Conservation (phyloP, 495 filamentous ascomycete genomes). For the Achaetomiella virescens region DNA sequence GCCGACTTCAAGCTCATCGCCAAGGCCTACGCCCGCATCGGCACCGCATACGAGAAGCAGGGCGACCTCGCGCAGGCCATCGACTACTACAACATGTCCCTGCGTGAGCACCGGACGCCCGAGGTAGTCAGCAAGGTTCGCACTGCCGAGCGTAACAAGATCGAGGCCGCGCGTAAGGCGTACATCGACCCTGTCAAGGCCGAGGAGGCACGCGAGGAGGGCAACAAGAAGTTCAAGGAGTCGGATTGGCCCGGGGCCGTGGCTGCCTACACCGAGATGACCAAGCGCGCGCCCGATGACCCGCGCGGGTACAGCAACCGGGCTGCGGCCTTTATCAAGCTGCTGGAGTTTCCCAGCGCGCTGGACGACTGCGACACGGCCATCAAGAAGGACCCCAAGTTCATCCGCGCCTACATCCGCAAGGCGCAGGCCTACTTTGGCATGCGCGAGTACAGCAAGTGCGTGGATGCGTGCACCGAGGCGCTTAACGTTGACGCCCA, state of each 20-base stretch:
- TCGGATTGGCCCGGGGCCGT: constrained; percentile 94
- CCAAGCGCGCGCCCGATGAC: constrained; percentile 88
- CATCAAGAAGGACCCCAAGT: constrained; percentile 82
- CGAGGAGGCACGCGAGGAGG: constrained; percentile 90
- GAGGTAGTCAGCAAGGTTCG: constrained; percentile 91
- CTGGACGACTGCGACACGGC: constrained; percentile 90
- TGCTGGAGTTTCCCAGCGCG: constrained; percentile 89
- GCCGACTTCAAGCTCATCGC: constrained; percentile 97
- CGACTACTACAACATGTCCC: constrained; percentile 82
- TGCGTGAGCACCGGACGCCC: constrained; percentile 94
- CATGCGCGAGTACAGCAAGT: constrained; percentile 96
- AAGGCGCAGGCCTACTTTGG: constrained; percentile 90
- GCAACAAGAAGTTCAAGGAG: constrained; percentile 94
- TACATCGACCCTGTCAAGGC: constrained; percentile 90
- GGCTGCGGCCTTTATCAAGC: constrained; percentile 91
- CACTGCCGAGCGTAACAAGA: constrained; percentile 83
- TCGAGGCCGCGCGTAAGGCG: constrained; percentile 64
- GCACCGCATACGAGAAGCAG: constrained; percentile 81
- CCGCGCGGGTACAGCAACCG: constrained; percentile 95
- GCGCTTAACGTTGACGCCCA: constrained; percentile 68
- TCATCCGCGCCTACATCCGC: constrained; percentile 91
- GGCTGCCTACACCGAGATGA: constrained; percentile 94
- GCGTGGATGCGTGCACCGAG: constrained; percentile 79
- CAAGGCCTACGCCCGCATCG: constrained; percentile 93
- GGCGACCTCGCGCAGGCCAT: constrained; percentile 77